Conservation (phyloP, 2,329 filamentous ascomycete species). For the Talaromyces sp. region DNA sequence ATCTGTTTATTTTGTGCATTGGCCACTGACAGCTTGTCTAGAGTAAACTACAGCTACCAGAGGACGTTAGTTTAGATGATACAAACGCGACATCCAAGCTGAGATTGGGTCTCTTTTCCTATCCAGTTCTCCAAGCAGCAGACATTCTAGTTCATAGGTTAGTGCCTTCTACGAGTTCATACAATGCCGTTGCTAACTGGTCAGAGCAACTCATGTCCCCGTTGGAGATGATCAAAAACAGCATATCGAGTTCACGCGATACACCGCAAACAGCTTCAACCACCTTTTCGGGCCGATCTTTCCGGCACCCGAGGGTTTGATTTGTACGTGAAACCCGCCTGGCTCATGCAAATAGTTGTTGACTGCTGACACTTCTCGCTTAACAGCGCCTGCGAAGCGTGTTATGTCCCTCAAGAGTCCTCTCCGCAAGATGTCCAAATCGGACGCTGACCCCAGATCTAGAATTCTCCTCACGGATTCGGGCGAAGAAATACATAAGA, state of each 20-base stretch:
- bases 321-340: slow-evolving; percentile 50
- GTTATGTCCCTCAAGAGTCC: slow-evolving; percentile 87
- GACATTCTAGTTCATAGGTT: slow-evolving; percentile 84
- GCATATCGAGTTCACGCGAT: slow-evolving; percentile 87
- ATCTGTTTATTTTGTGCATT: not conserved
- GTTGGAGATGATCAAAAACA: slow-evolving; percentile 95
- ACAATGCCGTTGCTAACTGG: slow-evolving; percentile 13
- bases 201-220: slow-evolving; percentile 83
- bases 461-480: slow-evolving; percentile 78
- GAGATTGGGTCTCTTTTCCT: slow-evolving; percentile 89
- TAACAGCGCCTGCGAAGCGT: slow-evolving; percentile 69
- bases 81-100: slow-evolving; percentile 56
- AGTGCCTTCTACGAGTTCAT: not conserved
- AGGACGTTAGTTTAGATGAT: slow-evolving; percentile 56
- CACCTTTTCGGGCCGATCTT: slow-evolving; percentile 63
- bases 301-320: slow-evolving; percentile 63
- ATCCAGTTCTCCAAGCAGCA: slow-evolving; percentile 91
- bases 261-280: slow-evolving; percentile 86
- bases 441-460: slow-evolving; percentile 64
- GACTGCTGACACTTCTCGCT: not conserved
- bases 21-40: slow-evolving; percentile 27
- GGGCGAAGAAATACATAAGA: slow-evolving; percentile 58
- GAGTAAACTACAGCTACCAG: slow-evolving; percentile 67
- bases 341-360: not conserved
- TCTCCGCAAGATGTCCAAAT: slow-evolving; percentile 89